Percentiles rank a stretch among this genome's conserved stretches.
Conservation (phyloP, 2,329 filamentous ascomycete species). For the Septoria linicola region DNA sequence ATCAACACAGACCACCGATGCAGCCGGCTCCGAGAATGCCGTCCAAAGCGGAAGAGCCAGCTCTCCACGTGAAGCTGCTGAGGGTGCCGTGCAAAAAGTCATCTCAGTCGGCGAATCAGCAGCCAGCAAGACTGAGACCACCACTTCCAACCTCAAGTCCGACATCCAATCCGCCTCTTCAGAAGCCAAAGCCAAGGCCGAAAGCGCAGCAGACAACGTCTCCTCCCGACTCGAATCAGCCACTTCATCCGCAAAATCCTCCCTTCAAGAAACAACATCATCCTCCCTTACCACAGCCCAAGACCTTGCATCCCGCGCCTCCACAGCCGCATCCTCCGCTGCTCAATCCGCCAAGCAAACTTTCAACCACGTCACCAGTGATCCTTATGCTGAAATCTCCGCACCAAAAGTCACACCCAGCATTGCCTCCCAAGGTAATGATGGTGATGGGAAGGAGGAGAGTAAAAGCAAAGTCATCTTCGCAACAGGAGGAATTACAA, state of each 20-base stretch:
- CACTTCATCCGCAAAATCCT: not conserved
- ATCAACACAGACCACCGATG: slow-evolving; percentile 10
- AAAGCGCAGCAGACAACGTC: slow-evolving; percentile 21
- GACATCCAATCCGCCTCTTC: not conserved
- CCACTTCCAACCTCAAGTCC: not conserved
- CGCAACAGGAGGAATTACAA: slow-evolving; percentile 88
- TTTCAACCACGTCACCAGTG: slow-evolving; percentile 8
- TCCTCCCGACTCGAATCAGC: no score
- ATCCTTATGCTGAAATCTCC: slow-evolving; percentile 5
- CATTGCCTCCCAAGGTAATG: slow-evolving; percentile 13
- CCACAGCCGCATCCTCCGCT: not conserved
- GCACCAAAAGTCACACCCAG: slow-evolving; percentile 9
- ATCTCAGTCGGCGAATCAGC: slow-evolving; percentile 10
- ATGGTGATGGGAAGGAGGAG: no score
- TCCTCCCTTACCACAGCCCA: not conserved
- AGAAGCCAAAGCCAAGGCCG: slow-evolving; percentile 19
- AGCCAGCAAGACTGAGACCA: not conserved
- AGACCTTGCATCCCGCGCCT: slow-evolving; percentile 2
- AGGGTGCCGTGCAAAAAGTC: slow-evolving; percentile 25
- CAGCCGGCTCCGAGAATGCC: slow-evolving; percentile 11
- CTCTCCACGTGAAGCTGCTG: slow-evolving; percentile 22
- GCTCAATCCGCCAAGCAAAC: not conserved
- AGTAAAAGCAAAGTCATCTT: slow-evolving; percentile 89
- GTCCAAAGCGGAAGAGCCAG: slow-evolving; percentile 11
- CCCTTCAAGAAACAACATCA: no score